Base-by-base conservation (phyloP, 371 early-diverging fungal species). In the Mucor circinelloides region DNA sequence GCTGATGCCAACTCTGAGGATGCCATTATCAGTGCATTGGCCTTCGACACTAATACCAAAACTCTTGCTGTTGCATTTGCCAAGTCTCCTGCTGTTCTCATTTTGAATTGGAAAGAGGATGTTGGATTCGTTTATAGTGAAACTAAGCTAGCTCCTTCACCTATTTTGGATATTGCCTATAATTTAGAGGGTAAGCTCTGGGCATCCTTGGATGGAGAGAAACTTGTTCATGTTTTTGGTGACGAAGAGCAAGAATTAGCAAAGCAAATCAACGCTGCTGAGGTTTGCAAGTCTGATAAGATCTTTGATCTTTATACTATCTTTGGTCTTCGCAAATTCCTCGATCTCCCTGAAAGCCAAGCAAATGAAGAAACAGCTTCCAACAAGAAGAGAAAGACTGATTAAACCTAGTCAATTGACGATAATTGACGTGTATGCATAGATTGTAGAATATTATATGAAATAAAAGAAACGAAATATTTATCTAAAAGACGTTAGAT, bases 271-370 rank as follows among this genome's bases (percentile, higher is more conserved):
- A 87, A 87, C 44, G 52, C 67, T 0, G 66, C 78, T 46, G 75
- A 80, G 40, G 78, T 81, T 28, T 78, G 76, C 48, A 67, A 77
- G 57, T 81, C 82, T 9, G 76, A 80, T 9, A 70, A 72, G 2
- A 58, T 83, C 25, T 81, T 82, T 48, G 86, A 87, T 54, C 72
- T 86, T 38, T 84, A 81, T 68, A 75, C 77, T 34, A 81, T 82
- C 17, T 85, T 86, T 67, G 83, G 83, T 10, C 72, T 87, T 66
- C 83, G 88, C 59, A 87, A 87, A 68, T 77, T 78, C 64, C 66
- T 78, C 13, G 83, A 83, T 70, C 70, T 76, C 32, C 75, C 78
- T 12, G 78, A 78, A 25, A 60, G 74, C 9, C 60, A 66, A 12
- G 72, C 66, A 38, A 68, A 75, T 56, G 74, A 71, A 30, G 67